These are phyloP conservation scores for Willaertia magna DNA, from an alignment of 208 protist species.

Conservation along the genomic window DNA sequence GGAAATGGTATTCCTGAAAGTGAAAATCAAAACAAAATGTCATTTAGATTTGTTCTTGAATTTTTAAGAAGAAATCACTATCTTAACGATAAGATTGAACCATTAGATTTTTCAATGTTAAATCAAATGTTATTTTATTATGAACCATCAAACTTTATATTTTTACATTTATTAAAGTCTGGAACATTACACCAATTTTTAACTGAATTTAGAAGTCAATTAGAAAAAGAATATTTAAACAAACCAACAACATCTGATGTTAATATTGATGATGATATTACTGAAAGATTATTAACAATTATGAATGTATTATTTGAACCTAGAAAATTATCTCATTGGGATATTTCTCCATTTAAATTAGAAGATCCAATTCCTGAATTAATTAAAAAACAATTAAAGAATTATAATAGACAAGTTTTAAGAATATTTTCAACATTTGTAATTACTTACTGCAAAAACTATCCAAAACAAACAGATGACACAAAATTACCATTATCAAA, in stretches of 20 bases:
- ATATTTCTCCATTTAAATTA: not conserved
- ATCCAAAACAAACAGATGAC: not conserved
- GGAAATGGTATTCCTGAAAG: not conserved
- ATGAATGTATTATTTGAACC: not conserved
- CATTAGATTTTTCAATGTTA: not conserved
- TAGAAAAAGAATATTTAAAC: not conserved
- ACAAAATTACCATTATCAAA: not conserved
- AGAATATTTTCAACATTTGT: not conserved
- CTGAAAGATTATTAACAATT: not conserved
- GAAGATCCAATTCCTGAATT: not conserved
- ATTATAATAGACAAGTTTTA: not conserved
- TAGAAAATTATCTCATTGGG: not conserved
- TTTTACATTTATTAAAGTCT: not conserved
- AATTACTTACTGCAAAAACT: not conserved
- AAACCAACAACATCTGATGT: not conserved
- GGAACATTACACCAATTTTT: not conserved
- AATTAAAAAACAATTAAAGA: not conserved
- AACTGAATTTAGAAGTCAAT: no score
- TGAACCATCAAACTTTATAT: not conserved
- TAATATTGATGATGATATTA: not conserved
- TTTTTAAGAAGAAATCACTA: not conserved
- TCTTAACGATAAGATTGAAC: not conserved
- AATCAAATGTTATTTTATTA: not conserved
- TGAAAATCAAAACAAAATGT: not conserved
- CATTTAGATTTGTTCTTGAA: not conserved